These are phyloP conservation scores for Mycosphaerella sp. DNA, from an alignment of 2,329 filamentous ascomycete species.

Conservation along the genomic window DNA sequence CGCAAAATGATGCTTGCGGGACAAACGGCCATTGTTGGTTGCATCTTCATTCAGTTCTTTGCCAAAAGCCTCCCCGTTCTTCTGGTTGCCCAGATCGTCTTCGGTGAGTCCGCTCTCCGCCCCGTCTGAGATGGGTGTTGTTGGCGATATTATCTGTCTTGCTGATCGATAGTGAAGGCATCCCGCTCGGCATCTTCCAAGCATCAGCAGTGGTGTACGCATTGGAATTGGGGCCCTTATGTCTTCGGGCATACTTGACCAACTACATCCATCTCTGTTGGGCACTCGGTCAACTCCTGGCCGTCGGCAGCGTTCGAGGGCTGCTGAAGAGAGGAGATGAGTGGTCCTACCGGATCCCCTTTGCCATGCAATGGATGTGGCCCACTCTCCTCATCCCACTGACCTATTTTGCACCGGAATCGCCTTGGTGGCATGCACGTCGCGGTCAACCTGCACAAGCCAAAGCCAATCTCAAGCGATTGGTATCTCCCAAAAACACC, in stretches of 20 bases:
- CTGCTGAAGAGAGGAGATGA: not conserved
- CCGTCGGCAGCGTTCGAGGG: slow-evolving; percentile 35
- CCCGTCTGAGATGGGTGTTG: not conserved
- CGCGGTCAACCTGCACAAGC: slow-evolving; percentile 23
- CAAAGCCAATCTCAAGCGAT: slow-evolving; percentile 16
- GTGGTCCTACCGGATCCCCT: slow-evolving; percentile 35
- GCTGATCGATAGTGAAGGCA: slow-evolving; percentile 44
- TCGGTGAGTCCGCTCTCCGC: slow-evolving; percentile 26
- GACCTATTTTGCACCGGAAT: slow-evolving; percentile 25
- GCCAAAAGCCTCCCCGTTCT: slow-evolving; percentile 29
- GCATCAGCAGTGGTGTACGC: slow-evolving; percentile 36
- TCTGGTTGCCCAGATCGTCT: slow-evolving; percentile 36
- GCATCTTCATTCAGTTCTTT: slow-evolving; percentile 46
- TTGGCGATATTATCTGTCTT: not conserved
- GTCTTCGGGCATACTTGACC: slow-evolving; percentile 9
- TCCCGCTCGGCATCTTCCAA: slow-evolving; percentile 30
- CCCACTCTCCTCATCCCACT: slow-evolving; percentile 29
- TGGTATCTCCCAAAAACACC: slow-evolving; percentile 26
- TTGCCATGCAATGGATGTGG: slow-evolving; percentile 46
- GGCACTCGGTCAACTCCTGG: slow-evolving; percentile 50
- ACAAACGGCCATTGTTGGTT: slow-evolving; percentile 43
- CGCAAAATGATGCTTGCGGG: slow-evolving; percentile 52
- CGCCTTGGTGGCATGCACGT: slow-evolving; percentile 29
- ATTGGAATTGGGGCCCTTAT: slow-evolving; percentile 45
- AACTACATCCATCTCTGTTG: slow-evolving; percentile 35